A percentile compares a stretch with the other conserved stretches of the same genome.
Conservation (phyloP, 176 grass and related monocot species). For the Aegilops umbellulata region DNA sequence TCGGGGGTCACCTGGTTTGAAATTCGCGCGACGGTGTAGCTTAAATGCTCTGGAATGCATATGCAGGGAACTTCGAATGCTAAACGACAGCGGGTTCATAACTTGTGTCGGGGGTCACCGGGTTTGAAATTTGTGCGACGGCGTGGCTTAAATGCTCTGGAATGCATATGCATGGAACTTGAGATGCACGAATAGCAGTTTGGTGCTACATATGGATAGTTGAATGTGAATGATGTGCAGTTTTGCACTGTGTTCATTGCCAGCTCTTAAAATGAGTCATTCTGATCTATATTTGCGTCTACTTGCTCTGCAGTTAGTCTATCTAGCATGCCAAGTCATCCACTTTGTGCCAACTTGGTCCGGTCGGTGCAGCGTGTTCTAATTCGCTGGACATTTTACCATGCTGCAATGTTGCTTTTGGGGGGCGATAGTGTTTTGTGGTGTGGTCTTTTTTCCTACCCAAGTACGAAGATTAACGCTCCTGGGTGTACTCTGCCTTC, state of each 20-base stretch:
- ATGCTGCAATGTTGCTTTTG: neutral
- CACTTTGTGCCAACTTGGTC: neutral
- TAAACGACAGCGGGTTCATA: neutral
- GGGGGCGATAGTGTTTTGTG: neutral
- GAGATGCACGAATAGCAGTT: neutral
- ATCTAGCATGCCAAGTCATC: neutral
- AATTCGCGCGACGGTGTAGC: neutral
- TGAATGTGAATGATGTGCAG: neutral
- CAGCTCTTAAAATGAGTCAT: neutral
- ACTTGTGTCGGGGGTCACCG: neutral
- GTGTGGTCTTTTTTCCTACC: neutral
- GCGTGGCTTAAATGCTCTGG: neutral
- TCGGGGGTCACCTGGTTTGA: neutral
- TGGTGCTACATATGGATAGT: neutral
- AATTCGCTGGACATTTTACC: neutral
- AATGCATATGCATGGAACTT: neutral
- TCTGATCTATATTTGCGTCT: too few species aligned
- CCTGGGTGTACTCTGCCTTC: neutral
- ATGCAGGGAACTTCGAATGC: neutral
- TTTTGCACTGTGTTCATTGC: neutral
- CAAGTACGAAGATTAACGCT: neutral
- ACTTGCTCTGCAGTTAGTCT: neutral
- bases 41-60: neutral
- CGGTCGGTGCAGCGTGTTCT: neutral
- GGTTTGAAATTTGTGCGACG: neutral